Conservation (phyloP, 352 stramenopile genomes). For the Phytophthora crassamura region DNA sequence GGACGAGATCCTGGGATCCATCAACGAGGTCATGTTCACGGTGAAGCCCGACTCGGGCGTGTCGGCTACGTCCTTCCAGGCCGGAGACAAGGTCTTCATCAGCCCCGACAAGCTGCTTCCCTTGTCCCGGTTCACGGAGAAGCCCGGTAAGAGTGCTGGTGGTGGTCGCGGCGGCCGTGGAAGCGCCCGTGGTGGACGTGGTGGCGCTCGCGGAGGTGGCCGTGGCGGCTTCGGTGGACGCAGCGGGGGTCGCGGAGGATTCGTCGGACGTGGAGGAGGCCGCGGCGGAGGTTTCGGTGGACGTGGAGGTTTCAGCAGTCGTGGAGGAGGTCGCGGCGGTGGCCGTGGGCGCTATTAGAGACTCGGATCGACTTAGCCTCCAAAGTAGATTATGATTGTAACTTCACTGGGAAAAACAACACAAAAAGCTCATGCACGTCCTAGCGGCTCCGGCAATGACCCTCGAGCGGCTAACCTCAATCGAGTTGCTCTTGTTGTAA, state of each 20-base stretch:
- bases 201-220: slow-evolving; percentile 38
- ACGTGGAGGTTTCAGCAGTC: slow-evolving; percentile 25
- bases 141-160: slow-evolving; percentile 68
- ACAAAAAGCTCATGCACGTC: slow-evolving; percentile 24
- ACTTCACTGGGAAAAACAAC: slow-evolving; percentile 37
- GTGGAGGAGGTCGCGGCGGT: slow-evolving; percentile 14
- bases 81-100: slow-evolving; percentile 98
- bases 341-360: slow-evolving; percentile 42
- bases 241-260: slow-evolving; percentile 15
- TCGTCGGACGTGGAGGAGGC: slow-evolving; percentile 27
- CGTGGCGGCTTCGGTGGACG: slow-evolving; percentile 31
- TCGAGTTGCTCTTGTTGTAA: too few relatives aligned
- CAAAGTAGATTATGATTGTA: slow-evolving; percentile 58
- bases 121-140: slow-evolving; percentile 96
- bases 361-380: slow-evolving; percentile 34
- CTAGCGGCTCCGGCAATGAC: not conserved
- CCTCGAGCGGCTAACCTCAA: too few relatives aligned
- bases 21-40: slow-evolving; percentile 97
- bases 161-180: slow-evolving; percentile 38
- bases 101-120: slow-evolving; percentile 97
- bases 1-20: slow-evolving; percentile 98
- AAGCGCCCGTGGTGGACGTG: slow-evolving; percentile 40
- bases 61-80: slow-evolving; percentile 95
- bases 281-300: slow-evolving; percentile 40
- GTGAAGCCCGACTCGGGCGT: slow-evolving; percentile 97